Evolutionary conservation across 345 rosid species (phyloP), one percentile per base, ranked within the genome.

Genomic region (Syzygium aromaticum): DNA sequence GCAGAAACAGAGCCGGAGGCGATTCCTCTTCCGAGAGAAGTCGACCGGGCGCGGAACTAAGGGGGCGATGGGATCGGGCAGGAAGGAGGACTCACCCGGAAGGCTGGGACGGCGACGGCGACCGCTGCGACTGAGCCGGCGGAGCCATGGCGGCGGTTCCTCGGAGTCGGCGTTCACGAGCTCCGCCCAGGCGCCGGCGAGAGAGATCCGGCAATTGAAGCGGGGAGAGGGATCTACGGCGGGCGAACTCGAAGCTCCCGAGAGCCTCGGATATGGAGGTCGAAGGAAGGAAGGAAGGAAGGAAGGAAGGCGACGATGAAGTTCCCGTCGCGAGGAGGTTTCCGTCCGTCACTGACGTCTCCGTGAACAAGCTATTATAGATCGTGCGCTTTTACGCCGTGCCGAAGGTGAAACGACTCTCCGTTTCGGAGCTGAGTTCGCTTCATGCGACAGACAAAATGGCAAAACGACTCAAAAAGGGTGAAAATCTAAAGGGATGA

Each of bases 101-200:
- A 86, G 99, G 99, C 84, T 98, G 99, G 54, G 99, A 96, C 84
- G 98, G 98, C 43, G 99, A 98, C 27, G 95, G 90, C 88, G 94
- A 94, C 87, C 97, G 96, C 88, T 94, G 93, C n/a, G 98, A 91
- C 84, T 89, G 92, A 83, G 95, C 91, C 84, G 98, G 98, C 90
- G 99, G 99, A 91, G 98, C 93, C 99, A 98, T 98, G 88, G 89
- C 84, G 54, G 89, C 12, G 43, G 46, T 43, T 43, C 46, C 49
- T 3, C 27, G 49, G 49, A 10, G 27, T 22, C 49, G 82, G 21
- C 82, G 49, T 38, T 73, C 38, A 10, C 82, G 82, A 73, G 82
- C 82, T 38, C 82, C 25, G 82, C 5, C 82, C 49, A 11, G 49
- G 82, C 82, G 82, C 82, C 43, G 49, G 23, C 14, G 25, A 38